These are phyloP conservation scores for Talaromyces albobiverticillius DNA, from an alignment of 2,329 filamentous ascomycete species.

Conservation along the genomic window DNA sequence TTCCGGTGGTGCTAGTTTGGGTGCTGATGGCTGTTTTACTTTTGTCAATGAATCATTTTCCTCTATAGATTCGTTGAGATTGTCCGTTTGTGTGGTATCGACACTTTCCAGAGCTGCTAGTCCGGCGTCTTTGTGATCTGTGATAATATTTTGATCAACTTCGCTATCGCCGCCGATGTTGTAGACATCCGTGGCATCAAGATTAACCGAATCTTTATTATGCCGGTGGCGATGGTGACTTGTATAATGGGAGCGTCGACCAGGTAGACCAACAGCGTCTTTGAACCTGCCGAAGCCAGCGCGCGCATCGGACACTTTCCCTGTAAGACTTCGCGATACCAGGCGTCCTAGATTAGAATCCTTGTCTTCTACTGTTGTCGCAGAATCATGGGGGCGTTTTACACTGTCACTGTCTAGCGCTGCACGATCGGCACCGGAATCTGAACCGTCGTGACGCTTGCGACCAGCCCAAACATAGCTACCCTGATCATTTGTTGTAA, in stretches of 20 bases:
- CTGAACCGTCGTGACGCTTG: slow-evolving; percentile 40
- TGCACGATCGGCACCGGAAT: slow-evolving; percentile 28
- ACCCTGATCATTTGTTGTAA: slow-evolving; percentile 45
- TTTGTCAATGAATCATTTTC: slow-evolving; percentile 10
- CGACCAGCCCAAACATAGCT: slow-evolving; percentile 45
- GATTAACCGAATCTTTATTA: slow-evolving; percentile 32
- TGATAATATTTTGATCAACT: slow-evolving; percentile 19
- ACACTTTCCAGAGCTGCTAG: slow-evolving; percentile 19
- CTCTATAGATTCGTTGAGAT: slow-evolving; percentile 17
- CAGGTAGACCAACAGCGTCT: slow-evolving; percentile 66
- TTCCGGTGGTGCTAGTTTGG: slow-evolving; percentile 26
- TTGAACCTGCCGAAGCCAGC: slow-evolving; percentile 83
- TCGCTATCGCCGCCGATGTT: slow-evolving; percentile 29
- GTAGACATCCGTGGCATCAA: slow-evolving; percentile 28
- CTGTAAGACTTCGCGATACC: slow-evolving; percentile 76
- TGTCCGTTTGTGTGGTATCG: slow-evolving; percentile 17
- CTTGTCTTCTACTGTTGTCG: slow-evolving; percentile 31
- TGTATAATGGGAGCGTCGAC: slow-evolving; percentile 34
- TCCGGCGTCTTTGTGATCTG: slow-evolving; percentile 17
- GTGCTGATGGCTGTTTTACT: slow-evolving; percentile 13
- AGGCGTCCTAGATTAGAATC: slow-evolving; percentile 56
- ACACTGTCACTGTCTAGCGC: slow-evolving; percentile 29
- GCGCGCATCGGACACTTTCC: slow-evolving; percentile 74
- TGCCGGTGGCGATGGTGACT: slow-evolving; percentile 26
- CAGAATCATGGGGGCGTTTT: slow-evolving; percentile 29